Evolutionary conservation across 202 grass and related monocot species (phyloP).

Genomic region (Setaria viridis): DNA sequence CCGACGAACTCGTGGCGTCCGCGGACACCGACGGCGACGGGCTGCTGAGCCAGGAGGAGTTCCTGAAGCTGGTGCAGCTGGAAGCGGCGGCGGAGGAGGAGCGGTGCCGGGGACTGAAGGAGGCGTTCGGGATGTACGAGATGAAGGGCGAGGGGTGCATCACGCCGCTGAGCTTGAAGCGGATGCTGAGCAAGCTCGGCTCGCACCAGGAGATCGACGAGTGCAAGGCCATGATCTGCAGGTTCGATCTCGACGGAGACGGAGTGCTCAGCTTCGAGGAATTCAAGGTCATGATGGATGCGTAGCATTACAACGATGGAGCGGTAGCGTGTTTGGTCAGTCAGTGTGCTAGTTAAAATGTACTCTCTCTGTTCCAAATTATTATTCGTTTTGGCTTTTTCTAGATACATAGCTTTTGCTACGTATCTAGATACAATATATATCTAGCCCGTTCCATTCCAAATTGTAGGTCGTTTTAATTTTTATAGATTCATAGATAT

Average conservation of each 20-base stretch:
- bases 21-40: constrained; percentile 53
- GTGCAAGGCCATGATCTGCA: constrained; percentile 67
- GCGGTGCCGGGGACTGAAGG: constrained; percentile 30
- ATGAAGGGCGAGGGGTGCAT: constrained; percentile 60
- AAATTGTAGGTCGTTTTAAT: no score
- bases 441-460: no score
- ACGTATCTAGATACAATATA: no score
- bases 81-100: constrained; percentile 22
- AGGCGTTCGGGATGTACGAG: constrained; percentile 58
- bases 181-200: constrained; percentile 53
- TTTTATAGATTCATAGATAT: no score
- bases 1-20: constrained; percentile 39
- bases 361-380: no score
- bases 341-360: not conserved
- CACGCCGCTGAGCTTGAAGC: constrained; percentile 54
- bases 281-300: constrained; percentile 68
- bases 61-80: constrained; percentile 35
- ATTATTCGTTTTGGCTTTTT: no score
- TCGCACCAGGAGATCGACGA: constrained; percentile 46
- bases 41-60: constrained; percentile 55
- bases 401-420: no score
- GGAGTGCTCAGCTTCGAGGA: constrained; percentile 76
- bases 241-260: constrained; percentile 66
- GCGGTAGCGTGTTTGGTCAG: not conserved
- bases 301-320: not conserved